Conservation (phyloP, 768 basidiomycete species). For the Lactarius indigo region DNA sequence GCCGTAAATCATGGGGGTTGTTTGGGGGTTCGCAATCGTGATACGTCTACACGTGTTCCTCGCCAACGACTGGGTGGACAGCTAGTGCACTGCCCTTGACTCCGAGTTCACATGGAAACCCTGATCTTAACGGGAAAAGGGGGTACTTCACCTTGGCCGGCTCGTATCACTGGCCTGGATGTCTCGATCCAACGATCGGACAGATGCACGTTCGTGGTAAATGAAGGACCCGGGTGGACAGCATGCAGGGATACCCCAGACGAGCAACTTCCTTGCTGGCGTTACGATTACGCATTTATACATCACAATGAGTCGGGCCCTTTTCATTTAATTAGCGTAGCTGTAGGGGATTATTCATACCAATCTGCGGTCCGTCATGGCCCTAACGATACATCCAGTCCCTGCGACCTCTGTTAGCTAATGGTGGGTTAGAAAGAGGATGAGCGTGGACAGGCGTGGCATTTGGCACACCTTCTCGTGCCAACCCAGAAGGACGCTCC, state of each 20-base stretch:
- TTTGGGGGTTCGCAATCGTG: constrained; percentile 3
- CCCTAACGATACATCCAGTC: constrained; percentile 90
- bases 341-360: constrained; percentile 38
- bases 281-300: constrained; percentile 5
- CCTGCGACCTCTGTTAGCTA: constrained; percentile 93
- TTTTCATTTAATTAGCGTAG: constrained; percentile 21
- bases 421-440: constrained; percentile 1
- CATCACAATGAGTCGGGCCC: constrained; percentile 3
- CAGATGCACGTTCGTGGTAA: not conserved
- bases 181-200: not conserved
- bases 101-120: constrained; percentile 5
- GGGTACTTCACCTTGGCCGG: not conserved
- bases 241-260: not conserved
- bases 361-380: constrained; percentile 64
- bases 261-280: not conserved
- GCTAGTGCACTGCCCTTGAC: constrained; percentile 17
- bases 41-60: constrained; percentile 9
- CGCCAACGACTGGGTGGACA: not conserved
- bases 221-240: constrained; percentile 1
- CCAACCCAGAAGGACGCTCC: constrained; percentile 78
- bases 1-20: constrained; percentile 11
- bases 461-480: constrained; percentile 80
- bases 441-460: not conserved
- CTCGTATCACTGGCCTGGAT: not conserved
- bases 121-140: not conserved